Percentiles rank a stretch among this genome's conserved stretches.
Evolutionary conservation across 1,284 basidiomycete species (phyloP).

Genomic region (Leccinum pseudoinsigne): DNA sequence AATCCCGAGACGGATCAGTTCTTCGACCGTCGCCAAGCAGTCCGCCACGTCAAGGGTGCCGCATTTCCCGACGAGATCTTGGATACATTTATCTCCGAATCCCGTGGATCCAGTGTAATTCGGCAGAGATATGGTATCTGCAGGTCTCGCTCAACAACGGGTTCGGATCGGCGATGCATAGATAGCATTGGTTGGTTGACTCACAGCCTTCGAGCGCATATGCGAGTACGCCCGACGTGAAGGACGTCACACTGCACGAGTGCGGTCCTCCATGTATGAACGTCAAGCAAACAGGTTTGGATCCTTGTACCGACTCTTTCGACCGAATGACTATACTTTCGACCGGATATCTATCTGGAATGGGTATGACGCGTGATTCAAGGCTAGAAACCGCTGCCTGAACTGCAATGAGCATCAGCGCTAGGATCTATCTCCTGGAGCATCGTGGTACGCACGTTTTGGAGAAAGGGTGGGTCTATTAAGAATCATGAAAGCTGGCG

Average conservation of each 20-base stretch:
- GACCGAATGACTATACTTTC: conserved; percentile 54
- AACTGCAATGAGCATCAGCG: conserved; percentile 34
- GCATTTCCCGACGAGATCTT: conserved; percentile 52
- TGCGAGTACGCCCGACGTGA: conserved; percentile 42
- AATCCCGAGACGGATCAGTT: conserved; percentile 50
- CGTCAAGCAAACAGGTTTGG: conserved; percentile 47
- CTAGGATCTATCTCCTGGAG: background rate
- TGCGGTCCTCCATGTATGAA: conserved; percentile 75
- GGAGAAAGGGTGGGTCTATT: conserved; percentile 33
- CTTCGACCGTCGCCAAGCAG: conserved; percentile 53
- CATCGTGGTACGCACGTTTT: conserved; percentile 35
- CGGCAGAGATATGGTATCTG: conserved; percentile 59
- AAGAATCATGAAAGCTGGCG: conserved; percentile 12
- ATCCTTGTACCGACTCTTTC: conserved; percentile 13
- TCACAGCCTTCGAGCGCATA: conserved; percentile 63
- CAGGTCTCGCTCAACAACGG: background rate
- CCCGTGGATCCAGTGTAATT: conserved; percentile 77
- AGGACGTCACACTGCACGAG: conserved; percentile 46
- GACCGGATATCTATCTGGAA: conserved; percentile 48
- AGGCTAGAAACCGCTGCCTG: conserved; percentile 41
- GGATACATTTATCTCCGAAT: conserved; percentile 42
- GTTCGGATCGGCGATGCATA: background rate
- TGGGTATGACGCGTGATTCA: conserved; percentile 41
- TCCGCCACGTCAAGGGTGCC: conserved; percentile 70
- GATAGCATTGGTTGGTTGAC: conserved; percentile 17